Evolutionary conservation across 2,329 filamentous ascomycete genomes (phyloP), one percentile per base, ranked within the genome.

Genomic region (Phialophora verrucosa): DNA sequence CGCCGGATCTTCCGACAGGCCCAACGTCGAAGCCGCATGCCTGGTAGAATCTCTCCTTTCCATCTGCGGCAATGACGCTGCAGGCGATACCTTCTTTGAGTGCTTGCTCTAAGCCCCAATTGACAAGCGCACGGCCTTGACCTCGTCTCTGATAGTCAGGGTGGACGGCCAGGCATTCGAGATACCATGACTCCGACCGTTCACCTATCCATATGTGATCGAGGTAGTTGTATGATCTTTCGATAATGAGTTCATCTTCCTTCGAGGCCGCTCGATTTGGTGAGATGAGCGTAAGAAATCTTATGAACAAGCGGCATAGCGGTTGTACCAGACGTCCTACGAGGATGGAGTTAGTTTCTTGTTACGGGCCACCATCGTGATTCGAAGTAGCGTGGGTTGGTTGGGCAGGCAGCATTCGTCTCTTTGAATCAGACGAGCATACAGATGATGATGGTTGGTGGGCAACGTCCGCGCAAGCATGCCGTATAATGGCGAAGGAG

Each of bases 1-100:
- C 66, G 12, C 70, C 70, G 32, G 62, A 58, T 47, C 70, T 67
- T 1, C 61, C 70, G 42, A 70, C 70, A 12, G 68, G 70, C 10
- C 69, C 69, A 7, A 64, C 38, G n/a, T 69, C 75, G 64, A 78
- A 81, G 6, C 78, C 77, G 63, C 73, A 75, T 11, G 68, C 71
- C 27, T 74, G 64, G 64, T 81, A 83, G 62, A 83, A 83, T 0
- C 59, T 71, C 23, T 81, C 78, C 23, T 76, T 81, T 1, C 75
- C 77, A 4, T 76, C 70, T 4, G 78, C 77, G 50, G 76, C 75
- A 17, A 80, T 73, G 0, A 83, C 78, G 79, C 27, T 80, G 76
- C 63, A 69, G 1, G 69, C 63, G 7, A 71, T 61, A 6, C 64
- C 53, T 25, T 74, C 71, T 50, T 58, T 55, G 20, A 53, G 50